phyloP scores from a whole-genome alignment of 768 basidiomycete genomes.

The Leccinellum rugosiceps region DNA sequence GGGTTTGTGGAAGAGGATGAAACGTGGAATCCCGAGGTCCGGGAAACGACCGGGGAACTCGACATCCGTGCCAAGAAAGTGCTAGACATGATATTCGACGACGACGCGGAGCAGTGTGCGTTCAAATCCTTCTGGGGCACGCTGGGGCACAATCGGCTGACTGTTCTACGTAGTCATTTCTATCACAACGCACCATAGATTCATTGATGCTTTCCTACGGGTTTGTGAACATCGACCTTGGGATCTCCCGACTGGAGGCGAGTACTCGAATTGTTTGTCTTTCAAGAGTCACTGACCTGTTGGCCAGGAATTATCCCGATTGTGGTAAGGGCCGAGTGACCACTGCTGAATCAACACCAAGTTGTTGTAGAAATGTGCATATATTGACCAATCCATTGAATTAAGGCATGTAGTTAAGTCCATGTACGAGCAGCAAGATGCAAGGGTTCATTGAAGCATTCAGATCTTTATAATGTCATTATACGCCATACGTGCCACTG shows the following conservation, averaged over 20 bases:
- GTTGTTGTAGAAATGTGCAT: background rate
- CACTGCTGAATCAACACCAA: slow-evolving; percentile 6
- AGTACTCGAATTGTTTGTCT: slow-evolving; percentile 13
- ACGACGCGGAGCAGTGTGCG: slow-evolving; percentile 47
- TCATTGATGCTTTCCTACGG: slow-evolving; percentile 54
- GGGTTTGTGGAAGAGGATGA: slow-evolving; percentile 62
- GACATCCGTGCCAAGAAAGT: slow-evolving; percentile 27
- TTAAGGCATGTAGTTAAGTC: background rate
- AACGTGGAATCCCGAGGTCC: slow-evolving; percentile 51
- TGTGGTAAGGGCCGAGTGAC: slow-evolving; percentile 17
- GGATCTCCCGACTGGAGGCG: slow-evolving; percentile 62
- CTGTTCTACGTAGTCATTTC: slow-evolving; percentile 48
- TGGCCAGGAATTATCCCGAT: slow-evolving; percentile 26
- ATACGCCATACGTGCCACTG: slow-evolving; percentile 46
- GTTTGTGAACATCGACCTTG: slow-evolving; percentile 45
- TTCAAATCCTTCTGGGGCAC: slow-evolving; percentile 1
- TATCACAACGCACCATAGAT: slow-evolving; percentile 63
- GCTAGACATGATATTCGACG: slow-evolving; percentile 53
- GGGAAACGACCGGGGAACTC: slow-evolving; percentile 49
- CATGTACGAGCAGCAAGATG: background rate
- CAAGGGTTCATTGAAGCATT: background rate
- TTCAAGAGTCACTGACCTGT: slow-evolving; percentile 1
- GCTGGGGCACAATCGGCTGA: background rate
- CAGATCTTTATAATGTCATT: background rate
- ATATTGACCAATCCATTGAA: background rate